Conservation (phyloP, 2,329 filamentous ascomycete species). For the Ophiostoma pallidulum region DNA sequence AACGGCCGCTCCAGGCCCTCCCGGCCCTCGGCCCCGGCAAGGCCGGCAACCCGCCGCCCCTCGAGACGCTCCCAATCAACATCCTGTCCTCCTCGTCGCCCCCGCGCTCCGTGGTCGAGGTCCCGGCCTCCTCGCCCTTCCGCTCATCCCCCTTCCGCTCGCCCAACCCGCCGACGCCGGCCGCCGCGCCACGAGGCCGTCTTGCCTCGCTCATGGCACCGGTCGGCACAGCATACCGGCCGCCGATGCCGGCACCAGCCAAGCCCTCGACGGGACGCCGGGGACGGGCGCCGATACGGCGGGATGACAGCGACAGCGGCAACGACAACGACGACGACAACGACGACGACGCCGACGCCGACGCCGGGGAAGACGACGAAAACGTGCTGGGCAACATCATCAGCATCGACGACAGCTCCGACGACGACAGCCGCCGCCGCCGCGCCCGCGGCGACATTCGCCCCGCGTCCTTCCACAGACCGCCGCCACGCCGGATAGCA, state of each 20-base stretch:
- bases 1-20: constrained; percentile 28
- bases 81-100: constrained; percentile 32
- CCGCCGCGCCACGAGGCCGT: constrained; percentile 18
- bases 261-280: not conserved
- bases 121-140: constrained; percentile 79
- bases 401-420: constrained; percentile 43
- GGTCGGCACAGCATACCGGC: constrained; percentile 60
- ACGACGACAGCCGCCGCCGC: constrained; percentile 34
- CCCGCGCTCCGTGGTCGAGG: constrained; percentile 50
- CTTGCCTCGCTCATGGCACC: constrained; percentile 62
- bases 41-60: constrained; percentile 17
- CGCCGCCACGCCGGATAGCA: constrained; percentile 10
- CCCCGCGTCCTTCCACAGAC: constrained; percentile 46
- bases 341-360: not conserved
- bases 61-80: constrained; percentile 5
- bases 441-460: constrained; percentile 52
- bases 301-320: too few species aligned
- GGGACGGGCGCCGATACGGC: too few species aligned
- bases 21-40: too few species aligned
- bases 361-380: constrained; percentile 12
- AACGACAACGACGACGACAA: not conserved
- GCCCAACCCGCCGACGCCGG: constrained; percentile 11
- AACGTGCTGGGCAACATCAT: constrained; percentile 29
- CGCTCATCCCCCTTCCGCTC: constrained; percentile 47
- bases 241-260: constrained; percentile 25